phyloP scores from a whole-genome alignment of 495 filamentous ascomycete species.

The Penicillium bialowiezense region DNA sequence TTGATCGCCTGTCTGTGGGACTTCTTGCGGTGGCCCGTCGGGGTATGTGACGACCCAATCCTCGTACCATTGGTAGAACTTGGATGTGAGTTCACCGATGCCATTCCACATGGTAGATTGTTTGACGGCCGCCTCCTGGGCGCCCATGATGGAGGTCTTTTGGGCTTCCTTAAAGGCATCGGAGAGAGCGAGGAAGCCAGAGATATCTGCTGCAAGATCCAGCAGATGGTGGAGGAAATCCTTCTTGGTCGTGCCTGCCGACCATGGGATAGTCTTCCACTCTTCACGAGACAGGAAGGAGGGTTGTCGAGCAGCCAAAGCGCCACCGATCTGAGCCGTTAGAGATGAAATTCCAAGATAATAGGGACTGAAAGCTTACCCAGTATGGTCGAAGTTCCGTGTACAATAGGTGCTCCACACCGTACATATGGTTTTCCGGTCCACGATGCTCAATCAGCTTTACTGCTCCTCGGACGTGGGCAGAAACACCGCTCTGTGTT shows the following conservation, averaged over 20 bases:
- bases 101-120: slow-evolving; percentile 37
- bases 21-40: slow-evolving; percentile 32
- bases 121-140: slow-evolving; percentile 37
- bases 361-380: slow-evolving; percentile 21
- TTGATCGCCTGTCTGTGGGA: slow-evolving; percentile 19
- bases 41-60: slow-evolving; percentile 36
- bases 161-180: slow-evolving; percentile 31
- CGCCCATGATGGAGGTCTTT: slow-evolving; percentile 18
- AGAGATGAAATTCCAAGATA: neutral
- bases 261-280: slow-evolving; percentile 47
- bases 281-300: slow-evolving; percentile 39
- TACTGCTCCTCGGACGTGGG: slow-evolving; percentile 42
- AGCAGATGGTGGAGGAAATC: slow-evolving; percentile 42
- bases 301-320: slow-evolving; percentile 29
- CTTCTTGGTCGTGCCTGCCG: slow-evolving; percentile 37
- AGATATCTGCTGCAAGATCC: slow-evolving; percentile 40
- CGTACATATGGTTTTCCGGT: slow-evolving; percentile 44
- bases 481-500: slow-evolving; percentile 30
- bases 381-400: slow-evolving; percentile 45
- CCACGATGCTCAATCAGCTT: slow-evolving; percentile 45
- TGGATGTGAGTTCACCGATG: slow-evolving; percentile 31
- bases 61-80: slow-evolving; percentile 34
- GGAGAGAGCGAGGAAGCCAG: slow-evolving; percentile 29
- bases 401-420: slow-evolving; percentile 44
- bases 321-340: slow-evolving; percentile 31